Base-by-base conservation (phyloP, 2,329 filamentous ascomycete species). In the Cercospora janseana region DNA sequence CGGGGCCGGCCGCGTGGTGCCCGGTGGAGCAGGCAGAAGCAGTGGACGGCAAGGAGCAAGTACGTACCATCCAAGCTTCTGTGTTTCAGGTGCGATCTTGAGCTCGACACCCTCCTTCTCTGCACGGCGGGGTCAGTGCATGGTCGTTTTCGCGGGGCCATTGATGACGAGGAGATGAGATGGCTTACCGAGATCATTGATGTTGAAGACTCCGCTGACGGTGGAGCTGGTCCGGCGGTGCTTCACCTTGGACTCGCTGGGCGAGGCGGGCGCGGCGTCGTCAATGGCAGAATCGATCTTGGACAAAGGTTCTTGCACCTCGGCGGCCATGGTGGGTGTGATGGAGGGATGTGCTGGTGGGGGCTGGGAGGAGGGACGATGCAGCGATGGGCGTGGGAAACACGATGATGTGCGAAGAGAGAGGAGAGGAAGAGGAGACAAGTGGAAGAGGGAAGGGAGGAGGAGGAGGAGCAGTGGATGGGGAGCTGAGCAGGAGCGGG, bases 221-320 rank as follows among this genome's bases (percentile, higher is more conserved):
- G 79, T 81, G 49, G 88, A 92, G 70, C 88, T 90, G 56, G 78
- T 75, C 73, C 89, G 82, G 63, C 85, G 80, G 67, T 85, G 79
- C 59, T 73, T 73, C 67, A 80, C 81, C 69, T 80, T 80, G 63
- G 77, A 75, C 59, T 89, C 84, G 68, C 84, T 80, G 26, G 86
- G 80, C 52, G 83, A 84, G 64, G 80, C 79, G 60, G 91, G 72
- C 20, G 64, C 57, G 23, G 31, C 20, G 27, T 88, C 88, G 69
- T 89, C 84, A 67, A 94, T 83, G 76, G 88, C 89, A 54, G 91
- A 95, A 74, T 96, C 91, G 76, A 95, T 83, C 78, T 94, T 46
- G 73, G 81, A 80, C 69, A 95, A 81, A 65, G 85, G 50, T 57
- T 64, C 60, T 60, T 69, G 68, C 49, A 70, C 63, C 65, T 74